phyloP scores from a whole-genome alignment of 331 rosid species.

The Rhamnella rubrinervis region DNA sequence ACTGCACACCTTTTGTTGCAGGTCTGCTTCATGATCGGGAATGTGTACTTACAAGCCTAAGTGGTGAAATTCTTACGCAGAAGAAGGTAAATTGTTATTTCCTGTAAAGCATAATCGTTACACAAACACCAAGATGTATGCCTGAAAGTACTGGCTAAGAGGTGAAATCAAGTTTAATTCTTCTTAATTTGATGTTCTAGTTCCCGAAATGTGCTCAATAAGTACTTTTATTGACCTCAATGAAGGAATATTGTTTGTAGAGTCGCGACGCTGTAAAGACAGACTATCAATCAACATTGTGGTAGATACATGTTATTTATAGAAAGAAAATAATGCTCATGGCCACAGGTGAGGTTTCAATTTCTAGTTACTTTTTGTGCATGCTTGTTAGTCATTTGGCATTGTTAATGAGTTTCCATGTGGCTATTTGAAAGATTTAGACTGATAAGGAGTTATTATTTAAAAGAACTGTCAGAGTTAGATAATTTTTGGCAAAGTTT shows the following conservation, averaged over 20 bases:
- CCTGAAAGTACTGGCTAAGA: not conserved
- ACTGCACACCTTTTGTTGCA: conserved; percentile 27
- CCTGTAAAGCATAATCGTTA: not conserved
- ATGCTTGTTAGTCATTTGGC: not conserved
- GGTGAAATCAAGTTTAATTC: not conserved
- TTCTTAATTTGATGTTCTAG: conserved; percentile 44
- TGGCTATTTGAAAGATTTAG: no score
- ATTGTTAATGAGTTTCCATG: no score
- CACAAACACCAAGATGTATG: not conserved
- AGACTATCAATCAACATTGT: conserved; percentile 53
- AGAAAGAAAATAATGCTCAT: conserved; percentile 44
- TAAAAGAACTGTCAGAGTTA: no score
- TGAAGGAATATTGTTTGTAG: conserved; percentile 59
- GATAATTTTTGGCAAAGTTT: no score
- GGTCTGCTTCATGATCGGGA: conserved; percentile 81
- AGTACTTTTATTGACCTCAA: conserved; percentile 71
- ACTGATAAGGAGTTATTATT: no score
- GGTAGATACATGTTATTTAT: conserved; percentile 30
- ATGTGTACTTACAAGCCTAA: conserved; percentile 78
- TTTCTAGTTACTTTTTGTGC: not conserved
- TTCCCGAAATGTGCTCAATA: conserved; percentile 79
- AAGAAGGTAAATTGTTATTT: no score
- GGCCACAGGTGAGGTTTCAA: conserved; percentile 63
- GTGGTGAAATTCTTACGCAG: conserved; percentile 81
- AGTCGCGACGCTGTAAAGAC: conserved; percentile 71